A percentile compares a stretch with the other conserved stretches of the same genome.
Conservation (phyloP, 106 monocot species). For the Narthecium ossifragum region DNA sequence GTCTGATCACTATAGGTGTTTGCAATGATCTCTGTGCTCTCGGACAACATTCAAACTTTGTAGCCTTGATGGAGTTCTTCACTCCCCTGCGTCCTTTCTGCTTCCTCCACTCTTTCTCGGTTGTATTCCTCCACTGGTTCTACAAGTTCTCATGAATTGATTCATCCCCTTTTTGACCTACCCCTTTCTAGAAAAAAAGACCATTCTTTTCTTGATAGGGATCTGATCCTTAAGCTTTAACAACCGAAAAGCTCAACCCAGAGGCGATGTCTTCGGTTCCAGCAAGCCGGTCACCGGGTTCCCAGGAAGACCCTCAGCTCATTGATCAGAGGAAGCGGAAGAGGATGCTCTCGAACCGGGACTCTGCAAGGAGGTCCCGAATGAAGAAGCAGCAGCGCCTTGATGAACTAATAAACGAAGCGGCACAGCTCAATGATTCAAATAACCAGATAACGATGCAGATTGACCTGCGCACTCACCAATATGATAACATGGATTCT, state of each 20-base stretch:
- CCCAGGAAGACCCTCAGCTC: not conserved
- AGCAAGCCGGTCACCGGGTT: not conserved
- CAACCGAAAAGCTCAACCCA: not conserved
- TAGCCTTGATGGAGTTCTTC: slow-evolving; percentile 37
- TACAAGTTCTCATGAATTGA: slow-evolving; percentile 70
- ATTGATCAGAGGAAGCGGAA: slow-evolving; percentile 24
- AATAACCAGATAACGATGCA: slow-evolving; percentile 3
- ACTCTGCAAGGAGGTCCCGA: slow-evolving; percentile 35
- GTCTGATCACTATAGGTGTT: not conserved
- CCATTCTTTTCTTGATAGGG: not conserved
- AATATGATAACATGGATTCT: slow-evolving; percentile 10
- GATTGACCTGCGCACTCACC: slow-evolving; percentile 8
- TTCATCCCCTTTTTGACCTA: not conserved
- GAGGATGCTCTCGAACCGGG: slow-evolving; percentile 39
- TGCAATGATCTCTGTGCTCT: too few species aligned
- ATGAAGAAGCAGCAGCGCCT: slow-evolving; percentile 35
- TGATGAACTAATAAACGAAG: slow-evolving; percentile 18
- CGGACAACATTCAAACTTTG: too few species aligned
- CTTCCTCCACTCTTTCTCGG: slow-evolving; percentile 69
- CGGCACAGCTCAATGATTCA: slow-evolving; percentile 10
- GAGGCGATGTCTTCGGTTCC: slow-evolving; percentile 7
- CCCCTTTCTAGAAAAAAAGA: not conserved
- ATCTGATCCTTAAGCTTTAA: not conserved
- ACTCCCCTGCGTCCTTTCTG: slow-evolving; percentile 23
- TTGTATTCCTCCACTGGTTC: slow-evolving; percentile 81